Conservation (phyloP, 177 flowering plant genomes). For the Tripterygium wilfordii region DNA sequence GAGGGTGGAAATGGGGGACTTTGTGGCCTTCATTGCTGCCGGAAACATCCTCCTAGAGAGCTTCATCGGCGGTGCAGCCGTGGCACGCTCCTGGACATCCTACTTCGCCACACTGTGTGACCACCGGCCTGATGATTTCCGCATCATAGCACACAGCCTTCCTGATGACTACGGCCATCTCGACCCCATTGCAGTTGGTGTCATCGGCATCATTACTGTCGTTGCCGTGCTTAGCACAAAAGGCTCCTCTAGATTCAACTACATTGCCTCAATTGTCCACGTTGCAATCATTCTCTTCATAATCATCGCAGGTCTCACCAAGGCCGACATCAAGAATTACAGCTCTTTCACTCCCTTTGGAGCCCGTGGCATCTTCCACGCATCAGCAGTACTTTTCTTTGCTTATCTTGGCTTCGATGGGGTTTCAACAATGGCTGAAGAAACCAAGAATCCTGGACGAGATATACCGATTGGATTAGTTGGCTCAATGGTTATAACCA, state of each 20-base stretch:
- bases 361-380: conserved; percentile 14
- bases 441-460: conserved; percentile 29
- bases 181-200: conserved; percentile 45
- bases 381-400: conserved; percentile 27
- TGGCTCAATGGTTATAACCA: conserved; percentile 22
- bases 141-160: conserved; percentile 27
- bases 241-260: conserved; percentile 53
- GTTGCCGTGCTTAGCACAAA: conserved; percentile 44
- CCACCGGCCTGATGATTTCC: conserved; percentile 36
- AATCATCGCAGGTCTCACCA: conserved; percentile 42
- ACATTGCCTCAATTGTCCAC: conserved; percentile 43
- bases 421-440: conserved; percentile 32
- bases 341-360: conserved; percentile 12
- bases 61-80: conserved; percentile 59
- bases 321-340: conserved; percentile 35
- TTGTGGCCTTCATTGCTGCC: conserved; percentile 72
- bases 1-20: conserved; percentile 66
- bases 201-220: conserved; percentile 27
- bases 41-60: conserved; percentile 76
- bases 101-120: conserved; percentile 68
- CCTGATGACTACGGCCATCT: conserved; percentile 33
- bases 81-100: conserved; percentile 67
- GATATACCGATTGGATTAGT: conserved; percentile 29
- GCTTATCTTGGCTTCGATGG: conserved; percentile 31
- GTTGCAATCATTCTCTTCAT: conserved; percentile 36